Percentiles rank a stretch among this genome's conserved stretches.
These are phyloP conservation scores for Diaporthe amygdali DNA, from an alignment of 2,329 filamentous ascomycete species.

Conservation along the genomic window DNA sequence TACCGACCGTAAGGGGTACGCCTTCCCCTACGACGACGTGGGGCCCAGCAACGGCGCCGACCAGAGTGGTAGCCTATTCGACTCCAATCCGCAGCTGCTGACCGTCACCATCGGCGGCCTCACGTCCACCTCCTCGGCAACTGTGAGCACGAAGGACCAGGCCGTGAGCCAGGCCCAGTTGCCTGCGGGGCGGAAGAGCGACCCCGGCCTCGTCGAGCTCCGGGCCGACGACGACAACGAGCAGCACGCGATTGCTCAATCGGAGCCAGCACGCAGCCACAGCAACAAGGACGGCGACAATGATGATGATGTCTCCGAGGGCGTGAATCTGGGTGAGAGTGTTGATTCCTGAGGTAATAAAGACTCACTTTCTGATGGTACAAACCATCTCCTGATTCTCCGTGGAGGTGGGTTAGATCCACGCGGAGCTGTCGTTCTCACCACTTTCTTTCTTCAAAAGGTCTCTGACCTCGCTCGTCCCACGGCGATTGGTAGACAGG, in stretches of 20 bases:
- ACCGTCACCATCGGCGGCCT: slow-evolving; percentile 61
- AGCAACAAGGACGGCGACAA: not conserved
- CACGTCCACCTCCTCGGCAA: slow-evolving; percentile 7
- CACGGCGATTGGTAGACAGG: slow-evolving; percentile 9
- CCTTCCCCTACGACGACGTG: slow-evolving; percentile 76
- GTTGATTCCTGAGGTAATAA: slow-evolving; percentile 13
- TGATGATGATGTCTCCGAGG: slow-evolving; percentile 7
- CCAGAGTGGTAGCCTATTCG: slow-evolving; percentile 67
- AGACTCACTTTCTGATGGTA: not conserved
- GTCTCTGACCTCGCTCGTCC: slow-evolving; percentile 16
- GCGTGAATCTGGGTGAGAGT: slow-evolving; percentile 25
- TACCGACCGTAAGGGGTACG: slow-evolving; percentile 67
- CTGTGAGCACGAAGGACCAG: slow-evolving; percentile 9
- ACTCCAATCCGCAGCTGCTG: slow-evolving; percentile 58
- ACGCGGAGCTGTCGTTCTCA: slow-evolving; percentile 4
- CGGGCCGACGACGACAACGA: slow-evolving; percentile 19
- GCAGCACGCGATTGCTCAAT: slow-evolving; percentile 14
- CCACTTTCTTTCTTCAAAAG: slow-evolving; percentile 4
- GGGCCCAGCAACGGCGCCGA: slow-evolving; percentile 57
- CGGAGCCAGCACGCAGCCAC: not conserved
- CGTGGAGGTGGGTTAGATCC: not conserved
- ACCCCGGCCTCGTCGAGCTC: not conserved
- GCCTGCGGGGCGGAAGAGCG: slow-evolving; percentile 7
- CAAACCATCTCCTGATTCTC: not conserved
- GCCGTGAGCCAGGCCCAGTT: slow-evolving; percentile 14